Evolutionary conservation across 2,329 filamentous ascomycete species (phyloP).

Genomic region (Aspergillus brasiliensis): DNA sequence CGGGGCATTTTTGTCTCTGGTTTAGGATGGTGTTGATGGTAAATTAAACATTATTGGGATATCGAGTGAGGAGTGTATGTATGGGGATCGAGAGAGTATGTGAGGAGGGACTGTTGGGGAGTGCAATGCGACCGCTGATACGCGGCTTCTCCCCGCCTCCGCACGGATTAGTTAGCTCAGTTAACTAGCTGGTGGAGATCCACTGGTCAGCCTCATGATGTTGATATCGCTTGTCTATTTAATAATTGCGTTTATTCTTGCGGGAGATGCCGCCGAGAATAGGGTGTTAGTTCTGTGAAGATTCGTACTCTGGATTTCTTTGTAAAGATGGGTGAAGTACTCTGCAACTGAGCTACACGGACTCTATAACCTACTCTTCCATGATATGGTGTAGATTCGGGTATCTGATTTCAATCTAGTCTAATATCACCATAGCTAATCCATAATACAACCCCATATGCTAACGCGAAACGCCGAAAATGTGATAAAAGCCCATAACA

Average conservation of each 20-base stretch:
- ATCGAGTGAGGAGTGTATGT: neutral
- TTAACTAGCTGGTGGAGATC: too few relatives aligned
- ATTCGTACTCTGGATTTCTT: too few relatives aligned
- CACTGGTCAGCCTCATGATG: too few relatives aligned
- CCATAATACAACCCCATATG: neutral
- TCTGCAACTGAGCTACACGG: too few relatives aligned
- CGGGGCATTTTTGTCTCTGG: conserved; percentile 42
- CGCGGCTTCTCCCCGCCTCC: conserved; percentile 2
- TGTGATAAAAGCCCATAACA: neutral
- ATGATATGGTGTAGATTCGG: neutral
- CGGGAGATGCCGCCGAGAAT: too few relatives aligned
- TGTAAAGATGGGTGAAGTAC: too few relatives aligned
- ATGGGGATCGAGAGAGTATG: neutral
- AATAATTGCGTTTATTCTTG: too few relatives aligned
- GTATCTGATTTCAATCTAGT: conserved; percentile 8
- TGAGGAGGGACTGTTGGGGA: neutral
- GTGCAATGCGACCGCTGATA: neutral
- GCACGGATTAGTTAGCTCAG: neutral
- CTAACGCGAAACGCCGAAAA: conserved; percentile 15
- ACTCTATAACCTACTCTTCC: neutral
- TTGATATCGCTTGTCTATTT: too few relatives aligned
- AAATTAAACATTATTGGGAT: neutral
- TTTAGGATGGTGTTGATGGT: neutral
- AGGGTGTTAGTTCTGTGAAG: too few relatives aligned
- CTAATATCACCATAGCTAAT: neutral